phyloP scores from a whole-genome alignment of 2,329 filamentous ascomycete genomes.

The Pseudopithomyces chartarum region DNA sequence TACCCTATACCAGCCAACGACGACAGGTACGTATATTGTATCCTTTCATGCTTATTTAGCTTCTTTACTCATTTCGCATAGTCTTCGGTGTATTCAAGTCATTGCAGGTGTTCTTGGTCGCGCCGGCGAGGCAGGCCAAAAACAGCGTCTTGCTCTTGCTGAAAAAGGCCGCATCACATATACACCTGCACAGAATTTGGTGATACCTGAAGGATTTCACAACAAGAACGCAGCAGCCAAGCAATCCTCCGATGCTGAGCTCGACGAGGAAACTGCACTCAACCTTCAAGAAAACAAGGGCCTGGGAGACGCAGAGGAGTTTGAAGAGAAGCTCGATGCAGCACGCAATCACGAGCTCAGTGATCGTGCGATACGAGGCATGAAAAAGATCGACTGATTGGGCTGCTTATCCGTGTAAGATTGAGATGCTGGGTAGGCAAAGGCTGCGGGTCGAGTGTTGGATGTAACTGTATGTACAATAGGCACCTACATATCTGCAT shows the following conservation, averaged over 20 bases:
- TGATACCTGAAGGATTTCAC: slow-evolving; percentile 22
- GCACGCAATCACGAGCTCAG: slow-evolving; percentile 27
- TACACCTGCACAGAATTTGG: slow-evolving; percentile 21
- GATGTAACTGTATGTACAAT: slow-evolving; percentile 7
- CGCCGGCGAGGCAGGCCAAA: slow-evolving; percentile 79
- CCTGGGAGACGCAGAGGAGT: slow-evolving; percentile 21
- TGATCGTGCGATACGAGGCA: slow-evolving; percentile 14
- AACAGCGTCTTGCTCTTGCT: slow-evolving; percentile 59
- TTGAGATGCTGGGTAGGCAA: background rate
- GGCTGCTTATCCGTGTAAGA: background rate
- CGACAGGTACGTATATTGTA: slow-evolving; percentile 68
- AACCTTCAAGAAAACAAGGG: slow-evolving; percentile 4
- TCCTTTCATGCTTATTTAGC: background rate
- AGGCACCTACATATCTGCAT: slow-evolving; percentile 1
- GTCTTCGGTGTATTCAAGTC: slow-evolving; percentile 78
- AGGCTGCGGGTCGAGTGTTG: background rate
- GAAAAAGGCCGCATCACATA: too few species aligned
- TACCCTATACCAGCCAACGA: slow-evolving; percentile 98
- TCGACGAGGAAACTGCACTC: background rate
- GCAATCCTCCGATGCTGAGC: background rate
- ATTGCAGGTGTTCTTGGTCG: slow-evolving; percentile 85
- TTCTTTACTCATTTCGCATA: slow-evolving; percentile 45
- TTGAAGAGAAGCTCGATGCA: slow-evolving; percentile 30
- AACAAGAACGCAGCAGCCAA: background rate
- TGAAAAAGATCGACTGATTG: slow-evolving; percentile 20